phyloP scores from a whole-genome alignment of 306 rosid genomes.

The Elaeagnus macrophylla region DNA sequence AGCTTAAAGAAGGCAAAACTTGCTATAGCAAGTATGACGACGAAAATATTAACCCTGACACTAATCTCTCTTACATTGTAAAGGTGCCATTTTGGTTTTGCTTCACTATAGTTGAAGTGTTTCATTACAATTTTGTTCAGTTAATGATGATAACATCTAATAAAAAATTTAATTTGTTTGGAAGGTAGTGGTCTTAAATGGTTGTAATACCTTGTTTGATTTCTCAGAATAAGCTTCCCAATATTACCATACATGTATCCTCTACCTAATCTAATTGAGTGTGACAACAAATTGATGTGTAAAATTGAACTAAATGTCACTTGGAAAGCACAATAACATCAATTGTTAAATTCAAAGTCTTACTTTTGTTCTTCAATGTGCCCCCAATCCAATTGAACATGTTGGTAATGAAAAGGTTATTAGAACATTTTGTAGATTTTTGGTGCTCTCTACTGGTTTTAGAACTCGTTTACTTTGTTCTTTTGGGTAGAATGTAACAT shows the following conservation, averaged over 20 bases:
- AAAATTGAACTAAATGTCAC: background rate
- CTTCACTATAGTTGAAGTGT: slow-evolving; percentile 13
- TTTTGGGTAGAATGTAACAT: no score
- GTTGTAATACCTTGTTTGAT: background rate
- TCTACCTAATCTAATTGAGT: no score
- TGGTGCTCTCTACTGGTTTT: no score
- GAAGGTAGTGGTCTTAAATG: slow-evolving; percentile 18
- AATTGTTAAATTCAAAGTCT: slow-evolving; percentile 13
- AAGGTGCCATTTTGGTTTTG: slow-evolving; percentile 31
- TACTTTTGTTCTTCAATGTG: background rate
- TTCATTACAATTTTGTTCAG: slow-evolving; percentile 20
- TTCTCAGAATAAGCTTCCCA: no score
- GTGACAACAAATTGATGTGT: background rate
- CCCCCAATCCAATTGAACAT: background rate
- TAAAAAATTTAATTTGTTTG: slow-evolving; percentile 6
- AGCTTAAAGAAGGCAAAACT: slow-evolving; percentile 79
- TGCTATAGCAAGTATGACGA: slow-evolving; percentile 43
- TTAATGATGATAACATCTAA: slow-evolving; percentile 7
- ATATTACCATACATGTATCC: no score
- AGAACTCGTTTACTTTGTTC: no score
- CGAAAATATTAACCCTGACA: slow-evolving; percentile 40
- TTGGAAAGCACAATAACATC: slow-evolving; percentile 2
- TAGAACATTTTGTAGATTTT: no score
- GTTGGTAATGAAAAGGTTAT: background rate
- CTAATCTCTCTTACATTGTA: slow-evolving; percentile 66